Evolutionary conservation across 2,329 filamentous ascomycete genomes (phyloP), one percentile per base, ranked within the genome.

Genomic region (Colletotrichum kahawae): DNA sequence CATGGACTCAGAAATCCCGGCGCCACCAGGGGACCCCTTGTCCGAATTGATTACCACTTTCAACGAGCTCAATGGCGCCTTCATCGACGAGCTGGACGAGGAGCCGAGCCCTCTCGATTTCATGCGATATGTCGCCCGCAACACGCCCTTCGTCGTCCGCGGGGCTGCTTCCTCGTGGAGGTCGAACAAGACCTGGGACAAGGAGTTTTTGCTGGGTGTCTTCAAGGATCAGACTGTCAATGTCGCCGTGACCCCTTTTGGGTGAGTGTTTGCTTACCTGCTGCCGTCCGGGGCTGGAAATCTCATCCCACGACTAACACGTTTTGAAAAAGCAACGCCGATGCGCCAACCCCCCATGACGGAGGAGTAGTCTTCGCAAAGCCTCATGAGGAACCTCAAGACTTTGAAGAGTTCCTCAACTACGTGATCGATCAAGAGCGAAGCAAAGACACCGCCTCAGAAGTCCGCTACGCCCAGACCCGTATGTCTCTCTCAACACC

Each of bases 61-160:
- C 83, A 91, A 93, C 80, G 94, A 95, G 78, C 89, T 96, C 70
- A 96, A 96, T 80, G 83, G 88, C 71, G 82, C 85, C 27, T 79
- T 80, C 18, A 87, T 95, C 71, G 90, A 93, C 60, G 91, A 92
- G 78, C 87, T 95, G 4, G 57, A 86, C 16, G 86, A 90, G 56
- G 90, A 93, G 64, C 95, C 95, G 5, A 94, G 92, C 33, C 90
- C 95, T 1, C 88, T 97, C 7, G 93, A 96, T 80, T 96, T 96
- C 81, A 93, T 95, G 92, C 91, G 93, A 79, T 93, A 92, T 82
- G 94, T 96, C 24, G 89, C 93, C 18, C 88, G 87, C 43, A 97
- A 96, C 81, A 90, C 91, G 1, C 95, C 95, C 0, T 96, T 96
- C 78, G 90, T 96, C 4, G 86, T 96, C 33, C 89, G 93, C 48